These are phyloP conservation scores for Chamaenerion angustifolium DNA, from an alignment of 345 rosid genomes.

Conservation along the genomic window DNA sequence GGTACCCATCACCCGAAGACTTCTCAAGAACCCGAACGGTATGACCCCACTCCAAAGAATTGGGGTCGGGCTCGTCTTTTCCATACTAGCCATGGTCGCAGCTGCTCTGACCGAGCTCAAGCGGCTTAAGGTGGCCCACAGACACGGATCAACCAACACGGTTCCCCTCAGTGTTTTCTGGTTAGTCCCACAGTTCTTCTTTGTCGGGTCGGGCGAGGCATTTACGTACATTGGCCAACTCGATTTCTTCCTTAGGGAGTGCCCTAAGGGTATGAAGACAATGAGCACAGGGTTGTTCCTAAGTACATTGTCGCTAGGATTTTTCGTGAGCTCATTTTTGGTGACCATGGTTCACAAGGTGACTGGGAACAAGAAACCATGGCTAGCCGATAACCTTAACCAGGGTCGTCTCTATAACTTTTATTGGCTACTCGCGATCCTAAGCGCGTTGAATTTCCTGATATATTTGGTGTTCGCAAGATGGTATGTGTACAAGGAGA, in stretches of 20 bases:
- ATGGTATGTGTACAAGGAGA: constrained; percentile 81
- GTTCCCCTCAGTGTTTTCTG: constrained; percentile 26
- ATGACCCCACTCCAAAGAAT: constrained; percentile 47
- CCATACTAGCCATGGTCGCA: constrained; percentile 41
- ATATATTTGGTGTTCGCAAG: constrained; percentile 42
- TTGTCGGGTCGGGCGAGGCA: constrained; percentile 56
- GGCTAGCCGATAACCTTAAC: constrained; percentile 71
- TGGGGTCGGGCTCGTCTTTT: constrained; percentile 46
- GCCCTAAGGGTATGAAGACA: constrained; percentile 59
- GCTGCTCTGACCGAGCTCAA: constrained; percentile 38
- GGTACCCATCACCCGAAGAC: constrained; percentile 19
- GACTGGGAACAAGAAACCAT: constrained; percentile 31
- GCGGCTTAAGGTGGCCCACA: constrained; percentile 18
- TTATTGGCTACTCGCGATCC: constrained; percentile 61
- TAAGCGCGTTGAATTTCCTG: constrained; percentile 43
- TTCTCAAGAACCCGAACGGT: constrained; percentile 15
- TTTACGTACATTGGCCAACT: constrained; percentile 63
- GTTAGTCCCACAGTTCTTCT: constrained; percentile 47
- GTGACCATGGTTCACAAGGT: constrained; percentile 53
- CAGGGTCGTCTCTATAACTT: constrained; percentile 57
- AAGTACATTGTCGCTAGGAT: constrained; percentile 47
- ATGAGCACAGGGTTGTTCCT: constrained; percentile 63
- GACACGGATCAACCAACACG: constrained; percentile 2
- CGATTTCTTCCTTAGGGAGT: constrained; percentile 56
- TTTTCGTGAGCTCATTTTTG: constrained; percentile 46